phyloP scores from a whole-genome alignment of 805 yeast species.

The Zygotorulaspora sp. region DNA sequence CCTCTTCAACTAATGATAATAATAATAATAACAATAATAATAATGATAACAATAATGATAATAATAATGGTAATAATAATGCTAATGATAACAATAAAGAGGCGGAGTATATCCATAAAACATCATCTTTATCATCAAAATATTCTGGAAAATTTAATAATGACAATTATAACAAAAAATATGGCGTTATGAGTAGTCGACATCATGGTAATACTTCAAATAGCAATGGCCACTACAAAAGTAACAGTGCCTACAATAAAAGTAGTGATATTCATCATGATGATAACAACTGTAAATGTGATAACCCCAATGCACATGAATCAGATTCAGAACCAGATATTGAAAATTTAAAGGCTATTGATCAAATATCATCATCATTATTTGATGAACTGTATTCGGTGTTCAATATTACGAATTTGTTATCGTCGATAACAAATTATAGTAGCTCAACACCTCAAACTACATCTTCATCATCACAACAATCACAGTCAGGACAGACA shows the following conservation, averaged over 20 bases:
- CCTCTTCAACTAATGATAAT: not conserved
- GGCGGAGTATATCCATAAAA: not conserved
- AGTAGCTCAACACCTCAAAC: slow-evolving; percentile 12
- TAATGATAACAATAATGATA: not conserved
- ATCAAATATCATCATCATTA: slow-evolving; percentile 16
- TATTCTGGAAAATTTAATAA: too few relatives aligned
- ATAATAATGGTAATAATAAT: too few relatives aligned
- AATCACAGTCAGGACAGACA: not conserved
- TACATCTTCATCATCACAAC: slow-evolving; percentile 11
- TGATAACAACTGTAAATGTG: not conserved
- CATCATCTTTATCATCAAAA: too few relatives aligned
- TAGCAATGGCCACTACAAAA: not conserved
- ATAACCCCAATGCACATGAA: too few relatives aligned
- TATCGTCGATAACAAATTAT: slow-evolving; percentile 14
- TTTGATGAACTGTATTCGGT: slow-evolving; percentile 28
- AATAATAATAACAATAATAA: too few relatives aligned
- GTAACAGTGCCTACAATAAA: not conserved
- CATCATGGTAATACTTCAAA: too few relatives aligned
- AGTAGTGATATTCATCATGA: not conserved
- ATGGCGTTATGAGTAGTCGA: too few relatives aligned
- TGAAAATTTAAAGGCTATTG: slow-evolving; percentile 13
- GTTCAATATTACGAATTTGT: slow-evolving; percentile 21
- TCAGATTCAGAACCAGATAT: slow-evolving; percentile 8
- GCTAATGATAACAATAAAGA: not conserved
- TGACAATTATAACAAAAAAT: too few relatives aligned